These are phyloP conservation scores for Phytophthora pluvialis DNA, from an alignment of 352 stramenopile species.

Conservation along the genomic window DNA sequence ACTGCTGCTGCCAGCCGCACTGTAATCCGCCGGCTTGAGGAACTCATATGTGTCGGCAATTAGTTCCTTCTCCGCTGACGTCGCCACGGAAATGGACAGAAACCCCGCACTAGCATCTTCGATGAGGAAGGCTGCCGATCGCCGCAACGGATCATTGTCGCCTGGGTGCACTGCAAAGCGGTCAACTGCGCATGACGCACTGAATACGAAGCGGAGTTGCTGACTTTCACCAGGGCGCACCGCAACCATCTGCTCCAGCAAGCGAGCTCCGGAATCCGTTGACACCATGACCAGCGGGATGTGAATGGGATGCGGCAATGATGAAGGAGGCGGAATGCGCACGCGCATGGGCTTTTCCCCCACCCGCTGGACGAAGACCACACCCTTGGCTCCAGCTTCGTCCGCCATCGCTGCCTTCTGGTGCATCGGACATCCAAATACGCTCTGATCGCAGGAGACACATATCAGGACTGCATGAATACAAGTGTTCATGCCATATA, in stretches of 20 bases:
- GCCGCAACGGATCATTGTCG: slow-evolving; percentile 40
- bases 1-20: slow-evolving; percentile 16
- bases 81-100: slow-evolving; percentile 57
- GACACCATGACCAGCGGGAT: slow-evolving; percentile 76
- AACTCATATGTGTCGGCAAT: slow-evolving; percentile 51
- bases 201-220: slow-evolving; percentile 68
- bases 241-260: slow-evolving; percentile 47
- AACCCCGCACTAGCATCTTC: slow-evolving; percentile 56
- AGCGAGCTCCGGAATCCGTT: slow-evolving; percentile 56
- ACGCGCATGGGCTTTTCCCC: slow-evolving; percentile 68
- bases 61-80: slow-evolving; percentile 40
- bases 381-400: slow-evolving; percentile 60
- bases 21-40: slow-evolving; percentile 39
- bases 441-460: slow-evolving; percentile 31
- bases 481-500: not conserved
- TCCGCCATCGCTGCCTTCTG: slow-evolving; percentile 69
- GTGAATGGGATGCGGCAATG: slow-evolving; percentile 50
- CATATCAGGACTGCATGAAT: not conserved
- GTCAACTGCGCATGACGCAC: slow-evolving; percentile 43
- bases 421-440: slow-evolving; percentile 62
- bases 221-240: slow-evolving; percentile 39
- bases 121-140: slow-evolving; percentile 49
- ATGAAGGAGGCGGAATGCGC: slow-evolving; percentile 35
- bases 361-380: slow-evolving; percentile 66
- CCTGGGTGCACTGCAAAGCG: slow-evolving; percentile 56